Evolutionary conservation across 345 rosid genomes (phyloP), one percentile per base, ranked within the genome.

Genomic region (Eucalyptus camaldulensis): DNA sequence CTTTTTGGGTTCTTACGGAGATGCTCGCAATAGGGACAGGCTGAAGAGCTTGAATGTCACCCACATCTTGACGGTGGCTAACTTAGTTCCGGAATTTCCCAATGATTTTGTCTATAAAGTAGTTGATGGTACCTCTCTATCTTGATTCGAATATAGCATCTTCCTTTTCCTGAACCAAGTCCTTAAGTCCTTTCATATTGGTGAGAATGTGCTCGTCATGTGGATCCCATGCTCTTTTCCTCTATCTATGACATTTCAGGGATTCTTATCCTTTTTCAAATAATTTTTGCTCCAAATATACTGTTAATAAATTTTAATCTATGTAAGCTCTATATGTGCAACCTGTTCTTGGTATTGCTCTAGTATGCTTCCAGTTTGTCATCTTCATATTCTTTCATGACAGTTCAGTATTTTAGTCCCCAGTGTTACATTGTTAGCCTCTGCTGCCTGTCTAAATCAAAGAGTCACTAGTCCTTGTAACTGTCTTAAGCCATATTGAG

Each of bases 31-130:
- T 60, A 95, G 92, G 91, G 94, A 92, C 88, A 88, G 50, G 80
- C 92, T 97, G 51, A 95, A 93, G 86, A 51, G 89, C 49, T 80
- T 58, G 81, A 49, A 96, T 72, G 87, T 97, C 53, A 95, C 96
- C 31, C 98, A 95, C 91, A 87, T 97, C 37, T 91, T 96, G 91
- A 96, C 97, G 8, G 92, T 97, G 67, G 97, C 98, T 88, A 90
- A 92, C 86, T 91, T 95, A 50, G 22, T 91, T n/a, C 97, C 96
- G 88, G 90, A 93, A 65, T 86, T 92, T 90, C 96, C 95, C 10
- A 88, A 89, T 90, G 97, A 96, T 87, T 96, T 97, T 90, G 94
- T 90, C 7, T 96, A 96, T 87, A 95, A 95, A 92, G 89, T 92
- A 89, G 90, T 97, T 91, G 92, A 89, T 92, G 98, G 98, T 97